Evolutionary conservation across 108 stramenopile species (phyloP), one percentile per base, ranked within the genome.

Genomic region (Nannochloropsis gaditana): DNA sequence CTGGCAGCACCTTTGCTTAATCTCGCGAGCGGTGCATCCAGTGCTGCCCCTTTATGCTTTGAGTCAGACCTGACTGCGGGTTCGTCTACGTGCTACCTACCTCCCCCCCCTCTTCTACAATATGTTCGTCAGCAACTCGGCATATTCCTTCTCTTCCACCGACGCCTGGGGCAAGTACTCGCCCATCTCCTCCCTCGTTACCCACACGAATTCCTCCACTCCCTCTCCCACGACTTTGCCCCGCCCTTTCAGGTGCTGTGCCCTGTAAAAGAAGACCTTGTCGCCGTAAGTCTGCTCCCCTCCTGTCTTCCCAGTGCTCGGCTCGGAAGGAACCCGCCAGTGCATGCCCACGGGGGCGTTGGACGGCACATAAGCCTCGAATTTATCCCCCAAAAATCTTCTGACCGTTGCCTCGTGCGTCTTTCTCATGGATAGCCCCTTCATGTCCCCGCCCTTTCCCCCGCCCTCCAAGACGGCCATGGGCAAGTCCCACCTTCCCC

Each of bases 401-500:
- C 59, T n/a, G 19, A 73, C 59, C 59, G 59, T 73, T n/a, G 59
- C 59, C 59, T 73, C 59, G 6, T 73, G 59, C 15, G 59, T 73
- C 0, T n/a, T 73, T n/a, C 59, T 73, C 59, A 73, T 73, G 4
- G 59, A 73, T n/a, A 4, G 19, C 59, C 59, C 8, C n/a, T n/a
- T n/a, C 5, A n/a, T n/a, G 31, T 31, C 31, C 31, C 31, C 31
- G 31, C 31, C 31, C 59, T 73, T 73, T 6, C 59, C 59, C n/a
- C 59, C 59, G 15, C n/a, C n/a, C 59, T 8, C 59, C 59, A 73
- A 6, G 0, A 73, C 59, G 3, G 59, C 59, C 59, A 73, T 73
- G n/a, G 59, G 59, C n/a, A 73, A n/a, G n/a, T 73, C 59, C 59
- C 59, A 73, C 59, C 59, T 73, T n/a, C 8, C 59, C 59, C 59